Evolutionary conservation across 768 basidiomycete genomes (phyloP), one percentile per base, ranked within the genome.

Genomic region (Chalciporus chontae): DNA sequence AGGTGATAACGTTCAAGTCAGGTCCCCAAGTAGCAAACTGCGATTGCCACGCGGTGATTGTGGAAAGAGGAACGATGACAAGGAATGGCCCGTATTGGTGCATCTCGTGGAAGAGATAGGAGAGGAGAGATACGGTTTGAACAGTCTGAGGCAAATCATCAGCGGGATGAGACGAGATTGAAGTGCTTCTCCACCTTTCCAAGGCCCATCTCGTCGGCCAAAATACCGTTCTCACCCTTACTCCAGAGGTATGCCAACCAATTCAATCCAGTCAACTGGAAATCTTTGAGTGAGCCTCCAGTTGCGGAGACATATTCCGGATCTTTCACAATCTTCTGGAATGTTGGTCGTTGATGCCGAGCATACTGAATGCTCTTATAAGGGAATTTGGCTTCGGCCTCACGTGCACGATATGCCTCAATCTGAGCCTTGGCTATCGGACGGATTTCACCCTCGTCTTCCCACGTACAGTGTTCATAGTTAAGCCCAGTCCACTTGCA

Each of bases 201-300:
- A 21, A 99, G 86, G 66, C 96, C 96, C 96, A 98, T 99, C 78
- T 99, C 96, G 63, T 99, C 96, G 1, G 96, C 96, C 31, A 99
- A 73, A 51, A 99, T 96, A 17, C 96, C 96, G 64, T 98, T 98
- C 60, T 95, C 88, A 8, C 90, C 90, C 58, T 91, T 84, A 56
- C 80, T 84, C 96, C 96, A 98, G 14, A 94, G 74, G 69, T 95
- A 98, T 4, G 91, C 87, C n/a, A 99, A 77, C 96, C 96, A 99
- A 65, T 99, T 99, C 55, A 99, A 77, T 19, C 96, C 96, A 3
- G 93, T 96, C 36, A 98, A 76, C 73, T 99, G 96, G 74, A 99
- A 99, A 62, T 98, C 96, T 71, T 99, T 99, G 53, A 98, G 77
- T 54, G 84, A 70, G 6, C 93, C 93, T 26, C 94, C 93, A 0